Evolutionary conservation across 108 stramenopile species (phyloP).

Genomic region (Mayamaea pseudoterrestris): DNA sequence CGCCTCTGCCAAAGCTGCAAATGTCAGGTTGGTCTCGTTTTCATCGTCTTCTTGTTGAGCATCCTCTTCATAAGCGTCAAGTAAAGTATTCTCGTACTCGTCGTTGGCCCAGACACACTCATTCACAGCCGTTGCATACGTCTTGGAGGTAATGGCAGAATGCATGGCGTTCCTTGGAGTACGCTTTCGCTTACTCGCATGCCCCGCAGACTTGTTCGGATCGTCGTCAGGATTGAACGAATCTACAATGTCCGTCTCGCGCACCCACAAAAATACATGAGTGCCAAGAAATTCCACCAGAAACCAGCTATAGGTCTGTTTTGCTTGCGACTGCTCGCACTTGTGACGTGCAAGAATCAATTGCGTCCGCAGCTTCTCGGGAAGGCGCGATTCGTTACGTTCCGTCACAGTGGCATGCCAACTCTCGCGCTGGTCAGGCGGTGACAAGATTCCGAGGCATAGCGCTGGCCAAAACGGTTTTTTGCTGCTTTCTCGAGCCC

Average conservation of each 20-base stretch:
- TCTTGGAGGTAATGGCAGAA: slow-evolving; percentile 36
- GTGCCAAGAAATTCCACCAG: slow-evolving; percentile 82
- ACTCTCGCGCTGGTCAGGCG: slow-evolving; percentile 68
- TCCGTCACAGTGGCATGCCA: slow-evolving; percentile 71
- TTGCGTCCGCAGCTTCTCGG: slow-evolving; percentile 63
- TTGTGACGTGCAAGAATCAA: slow-evolving; percentile 53
- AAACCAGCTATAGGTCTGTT: slow-evolving; percentile 56
- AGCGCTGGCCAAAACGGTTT: slow-evolving; percentile 87
- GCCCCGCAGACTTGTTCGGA: slow-evolving; percentile 34
- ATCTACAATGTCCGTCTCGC: slow-evolving; percentile 74
- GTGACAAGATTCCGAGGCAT: slow-evolving; percentile 77
- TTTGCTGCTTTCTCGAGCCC: slow-evolving; percentile 82
- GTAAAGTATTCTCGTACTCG: slow-evolving; percentile 49
- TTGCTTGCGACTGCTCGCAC: slow-evolving; percentile 50
- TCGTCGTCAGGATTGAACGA: slow-evolving; percentile 74
- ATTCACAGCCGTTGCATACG: slow-evolving; percentile 53
- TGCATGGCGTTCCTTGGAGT: slow-evolving; percentile 26
- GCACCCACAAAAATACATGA: slow-evolving; percentile 84
- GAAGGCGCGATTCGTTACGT: slow-evolving; percentile 67
- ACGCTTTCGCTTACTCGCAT: slow-evolving; percentile 51
- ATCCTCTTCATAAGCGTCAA: slow-evolving; percentile 40
- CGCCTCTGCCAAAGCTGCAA: slow-evolving; percentile 49
- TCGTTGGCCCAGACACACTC: slow-evolving; percentile 64
- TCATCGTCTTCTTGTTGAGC: slow-evolving; percentile 44
- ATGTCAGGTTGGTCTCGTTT: slow-evolving; percentile 41